A percentile compares a stretch with the other conserved stretches of the same genome.
Conservation (phyloP, 1,284 basidiomycete genomes). For the Meripilus lineatus region DNA sequence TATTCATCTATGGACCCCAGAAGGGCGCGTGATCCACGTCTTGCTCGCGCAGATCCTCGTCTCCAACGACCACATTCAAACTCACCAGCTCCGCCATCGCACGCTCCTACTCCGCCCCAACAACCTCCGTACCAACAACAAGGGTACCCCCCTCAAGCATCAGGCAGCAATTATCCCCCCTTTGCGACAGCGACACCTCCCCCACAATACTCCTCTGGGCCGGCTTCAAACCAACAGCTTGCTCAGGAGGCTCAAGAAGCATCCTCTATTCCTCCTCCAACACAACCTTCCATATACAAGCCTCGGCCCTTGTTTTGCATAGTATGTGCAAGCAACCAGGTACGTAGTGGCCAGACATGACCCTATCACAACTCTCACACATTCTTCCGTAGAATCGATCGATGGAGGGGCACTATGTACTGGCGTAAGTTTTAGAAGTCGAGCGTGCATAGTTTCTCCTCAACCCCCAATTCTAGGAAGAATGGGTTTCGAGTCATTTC, state of each 20-base stretch:
- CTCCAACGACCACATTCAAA: constrained; percentile 47
- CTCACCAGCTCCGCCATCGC: constrained; percentile 28
- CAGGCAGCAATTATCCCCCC: constrained; percentile 16
- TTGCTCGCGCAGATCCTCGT: constrained; percentile 64
- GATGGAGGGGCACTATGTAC: constrained; percentile 96
- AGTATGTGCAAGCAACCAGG: constrained; percentile 97
- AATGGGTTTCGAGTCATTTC: constrained; percentile 91
- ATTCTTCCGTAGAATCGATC: constrained; percentile 78
- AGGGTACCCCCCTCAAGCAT: constrained; percentile 3
- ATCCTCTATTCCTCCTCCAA: constrained; percentile 15
- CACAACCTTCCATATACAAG: constrained; percentile 38
- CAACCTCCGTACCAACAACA: constrained; percentile 12
- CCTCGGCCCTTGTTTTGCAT: constrained; percentile 87
- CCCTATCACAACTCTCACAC: not conserved
- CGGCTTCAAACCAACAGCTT: constrained; percentile 23
- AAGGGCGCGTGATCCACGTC: constrained; percentile 72
- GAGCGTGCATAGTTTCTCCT: constrained; percentile 4
- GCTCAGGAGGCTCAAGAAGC: constrained; percentile 23
- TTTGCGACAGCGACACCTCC: constrained; percentile 35
- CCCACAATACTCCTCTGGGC: constrained; percentile 21
- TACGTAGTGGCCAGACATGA: constrained; percentile 26
- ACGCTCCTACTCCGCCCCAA: constrained; percentile 13
- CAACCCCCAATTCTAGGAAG: constrained; percentile 43
- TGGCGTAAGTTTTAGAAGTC: constrained; percentile 54
- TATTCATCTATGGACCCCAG: constrained; percentile 65